Evolutionary conservation across 2,329 filamentous ascomycete species (phyloP).

Genomic region (Colletotrichum camelliae): DNA sequence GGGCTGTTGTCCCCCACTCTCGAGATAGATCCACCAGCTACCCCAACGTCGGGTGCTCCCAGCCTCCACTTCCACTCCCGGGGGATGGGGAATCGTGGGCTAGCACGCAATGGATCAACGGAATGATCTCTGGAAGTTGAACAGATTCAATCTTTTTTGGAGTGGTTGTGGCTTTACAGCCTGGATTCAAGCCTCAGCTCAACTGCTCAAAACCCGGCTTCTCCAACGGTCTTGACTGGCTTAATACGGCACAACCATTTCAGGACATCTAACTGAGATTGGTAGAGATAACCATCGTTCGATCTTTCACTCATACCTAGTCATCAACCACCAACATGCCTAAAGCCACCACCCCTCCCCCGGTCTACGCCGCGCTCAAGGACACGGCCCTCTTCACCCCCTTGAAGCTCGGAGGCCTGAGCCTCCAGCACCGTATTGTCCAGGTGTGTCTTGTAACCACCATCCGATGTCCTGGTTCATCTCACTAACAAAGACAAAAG

Average conservation of each 20-base stretch:
- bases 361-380: slow-evolving; percentile 8
- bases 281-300: neutral
- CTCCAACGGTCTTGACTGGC: neutral
- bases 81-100: neutral
- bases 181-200: neutral
- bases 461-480: neutral
- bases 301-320: neutral
- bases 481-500: neutral
- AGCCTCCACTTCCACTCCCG: neutral
- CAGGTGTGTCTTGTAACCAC: slow-evolving; percentile 26
- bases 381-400: slow-evolving; percentile 37
- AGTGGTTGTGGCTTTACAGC: neutral
- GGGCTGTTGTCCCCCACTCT: neutral
- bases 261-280: neutral
- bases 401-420: slow-evolving; percentile 35
- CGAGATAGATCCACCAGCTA: neutral
- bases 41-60: neutral
- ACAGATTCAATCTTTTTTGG: neutral
- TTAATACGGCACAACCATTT: neutral
- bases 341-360: slow-evolving; percentile 10
- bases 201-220: slow-evolving; percentile 1
- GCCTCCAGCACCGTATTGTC: slow-evolving; percentile 40
- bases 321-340: neutral
- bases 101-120: neutral
- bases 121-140: neutral